phyloP scores from a whole-genome alignment of 202 grass and related monocot species.

The Panicum hallii region DNA sequence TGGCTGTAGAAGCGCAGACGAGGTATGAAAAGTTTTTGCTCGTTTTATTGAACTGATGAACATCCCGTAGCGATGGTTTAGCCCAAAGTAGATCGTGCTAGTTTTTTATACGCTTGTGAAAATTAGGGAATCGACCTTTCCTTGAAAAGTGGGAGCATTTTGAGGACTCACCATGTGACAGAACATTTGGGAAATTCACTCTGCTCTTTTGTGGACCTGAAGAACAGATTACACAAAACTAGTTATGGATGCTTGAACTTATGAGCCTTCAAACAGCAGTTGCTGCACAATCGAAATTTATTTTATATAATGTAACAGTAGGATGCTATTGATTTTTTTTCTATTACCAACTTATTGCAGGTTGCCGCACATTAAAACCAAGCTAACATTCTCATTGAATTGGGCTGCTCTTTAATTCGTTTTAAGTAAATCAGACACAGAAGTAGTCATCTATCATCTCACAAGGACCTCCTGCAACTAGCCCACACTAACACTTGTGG shows the following conservation, averaged over 20 bases:
- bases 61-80: not conserved
- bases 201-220: not conserved
- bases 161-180: not conserved
- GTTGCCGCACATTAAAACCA: not conserved
- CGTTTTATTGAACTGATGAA: not conserved
- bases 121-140: not conserved
- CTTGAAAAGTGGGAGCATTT: not conserved
- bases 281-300: not conserved
- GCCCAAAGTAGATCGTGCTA: not conserved
- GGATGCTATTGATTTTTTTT: not conserved
- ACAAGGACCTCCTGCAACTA: not conserved
- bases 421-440: not conserved
- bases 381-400: not conserved
- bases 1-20: not conserved
- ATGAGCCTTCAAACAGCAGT: not conserved
- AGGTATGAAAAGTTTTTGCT: too few relatives aligned
- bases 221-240: not conserved
- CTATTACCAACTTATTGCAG: not conserved
- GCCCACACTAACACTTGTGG: not conserved
- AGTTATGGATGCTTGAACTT: not conserved
- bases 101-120: not conserved
- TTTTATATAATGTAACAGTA: not conserved
- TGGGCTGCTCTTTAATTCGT: not conserved
- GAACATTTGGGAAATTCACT: not conserved
- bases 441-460: not conserved